Conservation (phyloP, 805 yeast species). For the Maudiozyma serrabonitensis region DNA sequence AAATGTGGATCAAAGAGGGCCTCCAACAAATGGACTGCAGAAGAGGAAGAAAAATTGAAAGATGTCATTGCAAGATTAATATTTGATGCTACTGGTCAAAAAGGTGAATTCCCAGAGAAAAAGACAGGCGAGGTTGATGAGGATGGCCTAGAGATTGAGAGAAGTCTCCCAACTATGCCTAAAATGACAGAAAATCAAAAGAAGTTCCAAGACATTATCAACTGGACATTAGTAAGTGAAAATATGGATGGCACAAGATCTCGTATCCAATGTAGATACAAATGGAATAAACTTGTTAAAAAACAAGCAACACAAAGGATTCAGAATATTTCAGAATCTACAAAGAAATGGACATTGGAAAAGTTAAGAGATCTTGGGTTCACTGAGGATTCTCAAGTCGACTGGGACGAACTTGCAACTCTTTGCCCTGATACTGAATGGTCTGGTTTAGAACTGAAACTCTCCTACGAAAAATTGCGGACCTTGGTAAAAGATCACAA, state of each 20-base stretch:
- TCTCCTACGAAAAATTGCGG: conserved; percentile 53
- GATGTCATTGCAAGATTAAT: conserved; percentile 44
- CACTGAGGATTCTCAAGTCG: conserved; percentile 35
- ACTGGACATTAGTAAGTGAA: conserved; percentile 90
- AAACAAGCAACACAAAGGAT: conserved; percentile 42
- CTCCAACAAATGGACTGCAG: conserved; percentile 67
- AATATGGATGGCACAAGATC: conserved; percentile 82
- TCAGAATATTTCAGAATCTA: conserved; percentile 36
- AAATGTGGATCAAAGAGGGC: conserved; percentile 78
- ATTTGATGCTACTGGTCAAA: conserved; percentile 22
- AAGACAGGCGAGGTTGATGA: conserved; percentile 10
- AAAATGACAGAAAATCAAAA: conserved; percentile 17
- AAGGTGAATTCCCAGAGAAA: conserved; percentile 7
- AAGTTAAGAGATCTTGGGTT: conserved; percentile 37
- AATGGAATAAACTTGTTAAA: conserved; percentile 77
- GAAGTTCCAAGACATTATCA: conserved; percentile 40
- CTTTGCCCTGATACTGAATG: conserved; percentile 38
- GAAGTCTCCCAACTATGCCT: conserved; percentile 9
- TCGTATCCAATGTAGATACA: conserved; percentile 89
- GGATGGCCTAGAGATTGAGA: conserved; percentile 11
- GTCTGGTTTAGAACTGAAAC: conserved; percentile 52
- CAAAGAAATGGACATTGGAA: conserved; percentile 41
- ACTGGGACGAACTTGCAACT: conserved; percentile 47
- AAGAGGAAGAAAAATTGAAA: conserved; percentile 58
- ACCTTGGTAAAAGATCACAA: conserved; percentile 40